These are phyloP conservation scores for Populus hybrid DNA, from an alignment of 441 rosid genomes.

Conservation along the genomic window DNA sequence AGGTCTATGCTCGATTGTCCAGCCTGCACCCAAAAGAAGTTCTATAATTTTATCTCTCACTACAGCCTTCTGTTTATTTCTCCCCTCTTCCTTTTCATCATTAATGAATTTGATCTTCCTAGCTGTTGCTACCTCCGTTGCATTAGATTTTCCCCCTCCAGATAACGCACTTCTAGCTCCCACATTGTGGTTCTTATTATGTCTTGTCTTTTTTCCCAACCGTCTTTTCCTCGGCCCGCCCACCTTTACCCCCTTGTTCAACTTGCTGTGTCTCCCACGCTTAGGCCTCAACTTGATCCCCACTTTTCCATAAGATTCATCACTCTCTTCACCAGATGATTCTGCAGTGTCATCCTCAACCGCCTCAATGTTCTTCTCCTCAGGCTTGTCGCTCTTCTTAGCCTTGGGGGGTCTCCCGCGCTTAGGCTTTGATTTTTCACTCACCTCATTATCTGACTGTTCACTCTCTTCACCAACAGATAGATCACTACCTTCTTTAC, in stretches of 20 bases:
- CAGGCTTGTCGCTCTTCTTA: constrained; percentile 10
- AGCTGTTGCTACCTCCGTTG: constrained; percentile 5
- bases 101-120: constrained; percentile 12
- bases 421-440: constrained; percentile 15
- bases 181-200: constrained; percentile 8
- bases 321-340: neutral
- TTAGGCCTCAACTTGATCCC: constrained; percentile 17
- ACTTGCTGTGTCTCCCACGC: constrained; percentile 36
- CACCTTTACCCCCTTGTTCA: constrained; percentile 14
- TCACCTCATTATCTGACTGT: constrained; percentile 1
- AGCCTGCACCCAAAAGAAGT: constrained; percentile 77
- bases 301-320: neutral
- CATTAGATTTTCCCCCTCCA: constrained; percentile 20
- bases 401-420: constrained; percentile 29
- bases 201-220: constrained; percentile 8
- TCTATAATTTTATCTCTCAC: constrained; percentile 70
- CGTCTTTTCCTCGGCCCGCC: constrained; percentile 15
- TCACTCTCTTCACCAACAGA: constrained; percentile 6
- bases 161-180: constrained; percentile 15
- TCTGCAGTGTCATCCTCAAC: constrained; percentile 8
- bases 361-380: constrained; percentile 4
- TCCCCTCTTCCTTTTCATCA: constrained; percentile 18
- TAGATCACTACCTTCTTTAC: constrained; percentile 3
- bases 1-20: constrained; percentile 83
- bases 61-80: constrained; percentile 3